Percentiles rank a stretch among this genome's conserved stretches.
These are phyloP conservation scores for Exserohilum rostratum DNA, from an alignment of 2,329 filamentous ascomycete genomes.

Conservation along the genomic window DNA sequence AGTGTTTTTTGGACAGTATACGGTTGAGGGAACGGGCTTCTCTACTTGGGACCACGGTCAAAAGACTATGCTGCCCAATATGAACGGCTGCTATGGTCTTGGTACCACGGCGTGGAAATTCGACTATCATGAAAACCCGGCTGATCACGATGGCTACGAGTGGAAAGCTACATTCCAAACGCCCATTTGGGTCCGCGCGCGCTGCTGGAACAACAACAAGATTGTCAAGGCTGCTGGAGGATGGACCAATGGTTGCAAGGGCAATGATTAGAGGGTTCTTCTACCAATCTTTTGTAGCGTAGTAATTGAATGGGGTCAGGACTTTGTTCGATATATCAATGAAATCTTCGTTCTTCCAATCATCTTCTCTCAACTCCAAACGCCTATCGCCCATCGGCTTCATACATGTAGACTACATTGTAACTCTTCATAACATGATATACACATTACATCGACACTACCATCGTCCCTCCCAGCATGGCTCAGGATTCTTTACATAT, in stretches of 20 bases:
- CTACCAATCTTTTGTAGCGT: too few species aligned
- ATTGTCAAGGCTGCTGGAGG: conserved; percentile 1
- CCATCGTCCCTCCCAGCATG: too few species aligned
- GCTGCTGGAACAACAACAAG: conserved; percentile 3
- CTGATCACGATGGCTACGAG: background rate
- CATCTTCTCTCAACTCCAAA: too few species aligned
- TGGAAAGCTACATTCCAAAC: conserved; percentile 1
- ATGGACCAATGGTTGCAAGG: background rate
- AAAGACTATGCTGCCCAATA: conserved; percentile 6
- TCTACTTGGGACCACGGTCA: conserved; percentile 1
- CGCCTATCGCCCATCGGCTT: too few species aligned
- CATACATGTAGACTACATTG: too few species aligned
- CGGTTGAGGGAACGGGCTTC: conserved; percentile 5
- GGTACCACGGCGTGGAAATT: conserved; percentile 9
- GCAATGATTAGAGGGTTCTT: background rate
- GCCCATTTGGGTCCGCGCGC: background rate
- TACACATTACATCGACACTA: too few species aligned
- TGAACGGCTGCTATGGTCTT: conserved; percentile 8
- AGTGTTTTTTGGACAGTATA: background rate
- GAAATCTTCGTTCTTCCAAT: too few species aligned
- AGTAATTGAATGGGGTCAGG: too few species aligned
- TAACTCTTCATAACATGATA: too few species aligned
- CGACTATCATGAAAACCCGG: background rate
- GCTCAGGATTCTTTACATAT: too few species aligned
- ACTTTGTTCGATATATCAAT: too few species aligned